Conservation (phyloP, 805 yeast species). For the Danielia oregonensis region DNA sequence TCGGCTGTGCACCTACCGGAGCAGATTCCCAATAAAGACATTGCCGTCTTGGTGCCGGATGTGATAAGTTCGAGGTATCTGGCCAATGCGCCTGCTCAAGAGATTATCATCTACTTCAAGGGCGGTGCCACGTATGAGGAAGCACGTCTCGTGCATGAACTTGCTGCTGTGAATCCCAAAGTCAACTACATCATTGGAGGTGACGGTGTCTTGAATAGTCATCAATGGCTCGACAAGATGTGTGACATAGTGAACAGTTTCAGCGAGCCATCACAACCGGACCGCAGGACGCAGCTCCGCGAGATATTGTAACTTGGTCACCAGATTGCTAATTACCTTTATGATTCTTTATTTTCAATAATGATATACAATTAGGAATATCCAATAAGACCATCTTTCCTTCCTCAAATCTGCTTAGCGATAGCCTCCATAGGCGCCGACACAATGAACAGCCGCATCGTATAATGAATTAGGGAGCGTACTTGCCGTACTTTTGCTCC, state of each 20-base stretch:
- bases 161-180: conserved; percentile 53
- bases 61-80: conserved; percentile 23
- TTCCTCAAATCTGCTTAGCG: too few relatives aligned
- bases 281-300: conserved; percentile 38
- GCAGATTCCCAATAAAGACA: conserved; percentile 9
- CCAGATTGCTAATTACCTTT: too few relatives aligned
- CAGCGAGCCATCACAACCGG: conserved; percentile 25
- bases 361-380: too few relatives aligned
- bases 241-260: conserved; percentile 27
- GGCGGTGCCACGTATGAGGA: conserved; percentile 96
- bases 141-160: conserved; percentile 73
- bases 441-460: too few relatives aligned
- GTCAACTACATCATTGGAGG: conserved; percentile 81
- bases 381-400: too few relatives aligned
- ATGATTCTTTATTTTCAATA: too few relatives aligned
- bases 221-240: conserved; percentile 29
- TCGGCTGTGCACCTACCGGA: conserved; percentile 7
- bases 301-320: conserved; percentile 20
- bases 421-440: too few relatives aligned
- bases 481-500: conserved; percentile 71
- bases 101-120: conserved; percentile 65
- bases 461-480: conserved; percentile 41
- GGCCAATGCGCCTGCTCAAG: conserved; percentile 44
- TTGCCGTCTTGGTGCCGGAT: conserved; percentile 40
- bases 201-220: conserved; percentile 33